Base-by-base conservation (phyloP, 78 protist species). In the Dictyostelium brefeldianum region DNA sequence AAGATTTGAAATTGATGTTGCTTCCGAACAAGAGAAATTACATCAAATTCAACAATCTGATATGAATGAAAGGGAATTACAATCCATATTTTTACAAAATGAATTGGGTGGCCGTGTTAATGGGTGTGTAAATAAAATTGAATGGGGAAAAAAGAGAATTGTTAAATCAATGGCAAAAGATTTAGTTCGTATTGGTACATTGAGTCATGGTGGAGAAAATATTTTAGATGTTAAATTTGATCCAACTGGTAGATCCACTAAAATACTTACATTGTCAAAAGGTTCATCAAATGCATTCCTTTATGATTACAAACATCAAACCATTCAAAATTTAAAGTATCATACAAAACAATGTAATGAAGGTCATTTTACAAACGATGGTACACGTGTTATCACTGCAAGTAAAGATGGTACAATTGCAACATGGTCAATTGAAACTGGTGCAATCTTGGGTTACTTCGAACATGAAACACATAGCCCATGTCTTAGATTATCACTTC, bases 381-480 rank as follows among this genome's bases (percentile, higher is more conserved):
- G 79, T 4, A n/a, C 43, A n/a, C 20, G 11, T 4, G 51, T 73
- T 43, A 47, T 73, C 7, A 46, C 79, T 0, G 51, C 48, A 0
- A 47, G 79, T 47, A 47, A 73, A 9, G 79, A 73, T 46, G 79
- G 79, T 10, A 20, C 56, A 15, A 73, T 73, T 46, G 57, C 56
- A 3, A 22, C 10, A 20, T 73, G 79, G 79, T 36, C 51, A 17
- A 15, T 31, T n/a, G 79, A 73, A 4, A 50, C n/a, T 5, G 75
- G n/a, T 14, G 17, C 4, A 17, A 6, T 67, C 0, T 31, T 67
- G 75, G 75, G 75, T 31, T 67, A 67, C 10, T 67, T 31, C 31
- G 79, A 47, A 15, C 79, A 47, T 15, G 41, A 73, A 18, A 6
- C 3, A n/a, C 31, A 31, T 14, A 67, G 75, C 31, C 79, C 79